Evolutionary conservation across 306 rosid genomes (phyloP).

Genomic region (Prinsepia uniflora): DNA sequence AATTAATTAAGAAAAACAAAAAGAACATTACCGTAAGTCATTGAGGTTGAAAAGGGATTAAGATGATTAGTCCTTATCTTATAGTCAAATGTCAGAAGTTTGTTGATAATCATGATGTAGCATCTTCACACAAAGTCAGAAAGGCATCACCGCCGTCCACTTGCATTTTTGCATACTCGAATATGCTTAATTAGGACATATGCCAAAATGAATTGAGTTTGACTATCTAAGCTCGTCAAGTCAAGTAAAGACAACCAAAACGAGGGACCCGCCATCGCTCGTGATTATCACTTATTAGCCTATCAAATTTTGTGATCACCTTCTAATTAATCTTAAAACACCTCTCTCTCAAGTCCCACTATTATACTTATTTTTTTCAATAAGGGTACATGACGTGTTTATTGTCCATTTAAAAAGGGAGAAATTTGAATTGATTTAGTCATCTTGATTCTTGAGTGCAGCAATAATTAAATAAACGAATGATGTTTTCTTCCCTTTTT

Average conservation of each 20-base stretch:
- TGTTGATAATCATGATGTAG: not conserved
- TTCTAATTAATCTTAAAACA: not conserved
- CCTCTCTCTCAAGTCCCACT: not conserved
- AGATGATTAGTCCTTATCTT: too few species aligned
- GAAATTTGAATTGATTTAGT: too few species aligned
- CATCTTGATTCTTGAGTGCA: too few species aligned
- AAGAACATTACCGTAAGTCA: too few species aligned
- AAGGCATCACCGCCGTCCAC: not conserved
- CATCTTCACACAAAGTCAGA: not conserved
- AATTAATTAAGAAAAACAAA: too few species aligned
- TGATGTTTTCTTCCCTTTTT: too few species aligned
- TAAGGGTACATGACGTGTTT: too few species aligned
- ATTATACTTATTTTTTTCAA: too few species aligned
- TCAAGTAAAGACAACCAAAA: conserved; percentile 13
- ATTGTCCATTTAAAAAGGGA: too few species aligned
- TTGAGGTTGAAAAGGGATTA: too few species aligned
- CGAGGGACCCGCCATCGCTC: not conserved
- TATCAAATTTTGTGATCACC: not conserved
- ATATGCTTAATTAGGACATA: not conserved
- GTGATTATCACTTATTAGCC: not conserved
- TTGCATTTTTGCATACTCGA: not conserved
- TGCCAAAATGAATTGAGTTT: conserved; percentile 2
- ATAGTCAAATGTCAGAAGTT: not conserved
- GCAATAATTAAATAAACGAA: too few species aligned
- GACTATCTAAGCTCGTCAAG: not conserved